Evolutionary conservation across 345 rosid species (phyloP), one percentile per base, ranked within the genome.

Genomic region (Cardamine occulta): DNA sequence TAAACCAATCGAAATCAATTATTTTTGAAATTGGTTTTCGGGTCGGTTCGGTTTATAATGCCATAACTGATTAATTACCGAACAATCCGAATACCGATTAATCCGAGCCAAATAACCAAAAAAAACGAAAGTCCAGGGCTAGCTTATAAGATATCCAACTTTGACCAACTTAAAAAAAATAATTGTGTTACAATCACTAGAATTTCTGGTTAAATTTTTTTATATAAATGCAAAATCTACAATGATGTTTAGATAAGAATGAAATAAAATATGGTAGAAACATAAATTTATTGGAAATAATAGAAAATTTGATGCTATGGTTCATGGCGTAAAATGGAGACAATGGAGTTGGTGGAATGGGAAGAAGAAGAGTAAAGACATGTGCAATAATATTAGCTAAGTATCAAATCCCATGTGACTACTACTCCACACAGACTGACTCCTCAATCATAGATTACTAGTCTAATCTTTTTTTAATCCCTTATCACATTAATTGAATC

Each of bases 361-460:
- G 74, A 75, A 12, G 79, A 75, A 62, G 80, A 76, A 63, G 80
- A 54, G 80, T 62, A 63, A 76, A 70, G 75, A 65, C 75, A 76
- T 76, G 80, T 70, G 80, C 70, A 70, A 63, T 62, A 15, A 69
- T 52, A 69, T 62, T 76, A 76, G 65, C 80, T 34, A 76, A 70
- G 42, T 70, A 62, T 42, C 65, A 63, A 62, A 64, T 54, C 75
- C 75, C 80, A 76, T 76, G 80, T 63, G 80, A 76, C 80, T 70
- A 52, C 74, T 68, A 51, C 69, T 61, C 63, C 74, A 60, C 45
- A 74, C 78, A 34, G 64, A 64, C 75, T 70, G 21, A 75, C 75
- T 70, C 58, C 65, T 76, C 75, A 76, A 76, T 69, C 70, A 69
- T 76, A 69, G 52, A 49, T 68, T 66, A 75, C 63, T 18, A 24